A percentile compares a stretch with the other conserved stretches of the same genome.
Conservation (phyloP, 1,284 basidiomycete species). For the Boletus mariae region DNA sequence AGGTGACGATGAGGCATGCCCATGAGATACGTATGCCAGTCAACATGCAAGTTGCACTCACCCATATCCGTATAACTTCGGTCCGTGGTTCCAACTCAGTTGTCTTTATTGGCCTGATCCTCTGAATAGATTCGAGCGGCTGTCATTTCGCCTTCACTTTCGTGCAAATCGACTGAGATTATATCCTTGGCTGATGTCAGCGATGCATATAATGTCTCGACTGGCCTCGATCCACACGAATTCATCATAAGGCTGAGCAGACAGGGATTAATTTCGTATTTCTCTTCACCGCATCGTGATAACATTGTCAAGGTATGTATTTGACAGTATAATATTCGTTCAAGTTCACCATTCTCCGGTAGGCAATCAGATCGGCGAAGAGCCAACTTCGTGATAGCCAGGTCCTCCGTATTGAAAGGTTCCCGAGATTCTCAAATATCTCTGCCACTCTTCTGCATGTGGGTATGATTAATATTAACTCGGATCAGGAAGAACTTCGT, state of each 20-base stretch:
- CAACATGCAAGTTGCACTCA: conserved; percentile 55
- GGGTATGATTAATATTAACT: conserved; percentile 73
- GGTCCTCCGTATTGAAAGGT: conserved; percentile 59
- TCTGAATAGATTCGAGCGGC: conserved; percentile 55
- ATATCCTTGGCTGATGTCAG: conserved; percentile 77
- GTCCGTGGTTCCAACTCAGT: conserved; percentile 37
- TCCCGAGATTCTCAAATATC: conserved; percentile 76
- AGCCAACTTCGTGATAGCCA: conserved; percentile 57
- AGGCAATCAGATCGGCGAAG: conserved; percentile 71
- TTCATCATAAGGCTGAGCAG: conserved; percentile 76
- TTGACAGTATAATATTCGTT: not conserved
- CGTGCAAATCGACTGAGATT: conserved; percentile 75
- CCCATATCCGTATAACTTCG: conserved; percentile 66
- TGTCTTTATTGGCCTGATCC: conserved; percentile 7
- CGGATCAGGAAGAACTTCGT: conserved; percentile 72
- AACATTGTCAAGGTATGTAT: conserved; percentile 65
- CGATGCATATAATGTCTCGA: conserved; percentile 79
- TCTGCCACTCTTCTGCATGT: conserved; percentile 81
- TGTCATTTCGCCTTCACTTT: conserved; percentile 56
- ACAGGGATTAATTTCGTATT: conserved; percentile 66
- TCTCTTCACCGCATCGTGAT: conserved; percentile 66
- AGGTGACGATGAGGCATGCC: conserved; percentile 60
- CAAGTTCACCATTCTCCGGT: conserved; percentile 1
- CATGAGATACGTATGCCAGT: conserved; percentile 63
- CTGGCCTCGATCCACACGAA: conserved; percentile 71